phyloP scores from a whole-genome alignment of 257 asterid species.

The Solanum corneliomulleri region DNA sequence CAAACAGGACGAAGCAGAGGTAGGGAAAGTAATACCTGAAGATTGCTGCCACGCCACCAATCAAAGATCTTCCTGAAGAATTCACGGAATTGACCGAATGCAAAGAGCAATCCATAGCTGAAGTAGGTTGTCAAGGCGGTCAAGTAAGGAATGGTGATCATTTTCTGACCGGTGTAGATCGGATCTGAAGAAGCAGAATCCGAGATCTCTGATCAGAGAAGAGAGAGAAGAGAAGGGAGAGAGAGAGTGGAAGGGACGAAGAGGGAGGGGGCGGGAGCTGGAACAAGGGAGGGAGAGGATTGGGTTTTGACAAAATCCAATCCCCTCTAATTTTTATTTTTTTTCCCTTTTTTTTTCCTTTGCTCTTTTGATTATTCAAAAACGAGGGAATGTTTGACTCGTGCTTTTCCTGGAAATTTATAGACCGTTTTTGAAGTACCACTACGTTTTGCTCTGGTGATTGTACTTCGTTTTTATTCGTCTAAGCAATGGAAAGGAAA shows the following conservation, averaged over 20 bases:
- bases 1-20: background rate
- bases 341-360: background rate
- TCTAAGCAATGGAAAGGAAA: background rate
- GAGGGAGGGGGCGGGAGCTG: background rate
- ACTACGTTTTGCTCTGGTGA: background rate
- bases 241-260: background rate
- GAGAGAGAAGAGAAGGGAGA: background rate
- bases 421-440: background rate
- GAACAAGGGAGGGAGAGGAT: background rate
- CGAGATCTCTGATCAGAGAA: conserved; percentile 1
- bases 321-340: background rate
- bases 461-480: background rate
- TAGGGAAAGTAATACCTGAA: conserved; percentile 37
- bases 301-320: background rate
- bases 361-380: background rate
- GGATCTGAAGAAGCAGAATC: conserved; percentile 26
- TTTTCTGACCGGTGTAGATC: conserved; percentile 22
- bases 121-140: conserved; percentile 92
- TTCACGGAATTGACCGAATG: conserved; percentile 90
- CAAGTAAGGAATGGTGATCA: conserved; percentile 85
- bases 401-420: background rate
- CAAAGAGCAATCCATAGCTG: conserved; percentile 96
- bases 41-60: conserved; percentile 63
- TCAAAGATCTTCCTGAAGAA: conserved; percentile 61
- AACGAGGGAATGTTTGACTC: background rate